Conservation (phyloP, 2,329 filamentous ascomycete genomes). For the Cytospora piceicola region DNA sequence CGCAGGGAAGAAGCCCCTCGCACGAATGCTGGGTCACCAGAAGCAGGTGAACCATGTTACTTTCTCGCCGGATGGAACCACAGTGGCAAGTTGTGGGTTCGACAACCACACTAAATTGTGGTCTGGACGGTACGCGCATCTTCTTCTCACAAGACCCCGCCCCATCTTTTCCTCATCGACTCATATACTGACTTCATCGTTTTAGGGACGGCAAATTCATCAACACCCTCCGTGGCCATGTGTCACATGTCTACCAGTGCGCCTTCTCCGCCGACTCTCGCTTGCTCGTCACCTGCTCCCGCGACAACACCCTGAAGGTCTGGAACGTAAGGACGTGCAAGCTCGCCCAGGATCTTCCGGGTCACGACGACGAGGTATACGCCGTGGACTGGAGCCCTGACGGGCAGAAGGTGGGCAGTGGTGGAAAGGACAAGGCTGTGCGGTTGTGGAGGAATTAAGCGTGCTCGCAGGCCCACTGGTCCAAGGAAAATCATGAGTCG, state of each 20-base stretch:
- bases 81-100: conserved; percentile 87
- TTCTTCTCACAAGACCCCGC: too few species aligned
- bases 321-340: conserved; percentile 91
- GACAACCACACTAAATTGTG: conserved; percentile 96
- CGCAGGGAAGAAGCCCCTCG: conserved; percentile 77
- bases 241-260: conserved; percentile 87
- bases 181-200: not conserved
- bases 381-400: conserved; percentile 95
- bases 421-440: conserved; percentile 86
- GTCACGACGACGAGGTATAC: conserved; percentile 91
- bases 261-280: conserved; percentile 91
- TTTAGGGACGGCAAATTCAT: conserved; percentile 73
- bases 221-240: conserved; percentile 85
- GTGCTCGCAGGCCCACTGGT: not conserved
- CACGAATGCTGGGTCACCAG: conserved; percentile 89
- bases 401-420: conserved; percentile 85
- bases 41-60: conserved; percentile 96
- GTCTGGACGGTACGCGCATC: conserved; percentile 67
- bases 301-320: conserved; percentile 92
- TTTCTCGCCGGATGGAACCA: conserved; percentile 86
- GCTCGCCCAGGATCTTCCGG: conserved; percentile 78
- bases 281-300: conserved; percentile 83
- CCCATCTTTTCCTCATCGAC: not conserved
- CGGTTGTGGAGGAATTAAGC: conserved; percentile 66
- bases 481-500: not conserved